These are phyloP conservation scores for Spergularia azorica DNA, from an alignment of 179 eudicot species.

Conservation along the genomic window DNA sequence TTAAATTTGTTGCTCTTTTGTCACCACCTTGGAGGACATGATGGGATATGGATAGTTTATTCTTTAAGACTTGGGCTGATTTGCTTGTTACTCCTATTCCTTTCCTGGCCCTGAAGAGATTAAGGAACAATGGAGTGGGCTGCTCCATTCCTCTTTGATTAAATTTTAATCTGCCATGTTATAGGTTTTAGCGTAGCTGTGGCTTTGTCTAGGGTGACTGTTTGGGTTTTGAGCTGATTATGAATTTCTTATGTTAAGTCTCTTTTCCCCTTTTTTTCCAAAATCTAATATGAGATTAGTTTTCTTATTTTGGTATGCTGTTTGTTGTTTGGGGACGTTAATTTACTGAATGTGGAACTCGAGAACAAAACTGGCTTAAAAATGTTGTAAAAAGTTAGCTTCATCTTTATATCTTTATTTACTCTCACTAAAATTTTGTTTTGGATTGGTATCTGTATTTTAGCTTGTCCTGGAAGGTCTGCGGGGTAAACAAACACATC, in stretches of 20 bases:
- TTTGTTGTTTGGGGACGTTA: not conserved
- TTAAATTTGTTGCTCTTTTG: not conserved
- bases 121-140: too few species aligned
- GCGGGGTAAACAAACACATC: constrained; percentile 56
- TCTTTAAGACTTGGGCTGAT: not conserved
- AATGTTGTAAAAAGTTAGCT: not conserved
- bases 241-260: too few species aligned
- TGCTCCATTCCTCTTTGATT: too few species aligned
- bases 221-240: not conserved
- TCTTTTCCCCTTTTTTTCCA: not conserved
- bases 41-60: not conserved
- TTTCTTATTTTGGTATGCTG: not conserved
- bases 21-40: not conserved
- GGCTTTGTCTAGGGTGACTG: not conserved
- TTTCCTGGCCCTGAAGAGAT: not conserved
- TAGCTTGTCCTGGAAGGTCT: constrained; percentile 90
- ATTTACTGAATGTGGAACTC: not conserved
- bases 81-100: not conserved
- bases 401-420: not conserved
- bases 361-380: not conserved
- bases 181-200: not conserved
- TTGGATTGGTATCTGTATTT: constrained; percentile 20
- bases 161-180: not conserved
- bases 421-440: not conserved
- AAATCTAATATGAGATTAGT: not conserved